These are phyloP conservation scores for Knoxdaviesia proteae DNA, from an alignment of 2,329 filamentous ascomycete genomes.

Conservation along the genomic window DNA sequence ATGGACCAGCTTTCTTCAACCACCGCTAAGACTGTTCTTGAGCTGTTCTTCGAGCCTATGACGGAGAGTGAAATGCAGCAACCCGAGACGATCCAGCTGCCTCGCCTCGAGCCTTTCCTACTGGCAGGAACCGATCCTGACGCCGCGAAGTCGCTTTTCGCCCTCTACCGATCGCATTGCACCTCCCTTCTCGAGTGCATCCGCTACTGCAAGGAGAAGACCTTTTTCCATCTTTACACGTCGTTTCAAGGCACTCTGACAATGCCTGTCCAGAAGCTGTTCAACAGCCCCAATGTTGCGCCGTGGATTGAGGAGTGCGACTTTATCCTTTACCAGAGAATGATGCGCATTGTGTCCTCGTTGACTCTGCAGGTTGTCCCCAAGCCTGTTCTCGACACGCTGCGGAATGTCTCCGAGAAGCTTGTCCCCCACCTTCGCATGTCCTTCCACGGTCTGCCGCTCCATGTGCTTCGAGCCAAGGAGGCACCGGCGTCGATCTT, in stretches of 20 bases:
- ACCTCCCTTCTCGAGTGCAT: constrained; percentile 91
- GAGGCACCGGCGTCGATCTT: constrained; percentile 78
- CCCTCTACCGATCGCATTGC: constrained; percentile 83
- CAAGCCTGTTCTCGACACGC: constrained; percentile 64
- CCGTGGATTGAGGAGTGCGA: constrained; percentile 93
- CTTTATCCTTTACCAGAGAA: constrained; percentile 87
- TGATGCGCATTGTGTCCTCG: constrained; percentile 81
- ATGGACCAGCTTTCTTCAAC: constrained; percentile 38
- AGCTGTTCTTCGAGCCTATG: constrained; percentile 39
- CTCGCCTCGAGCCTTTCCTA: constrained; percentile 65
- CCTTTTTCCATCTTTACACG: constrained; percentile 84
- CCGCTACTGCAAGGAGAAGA: constrained; percentile 89
- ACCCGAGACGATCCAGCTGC: constrained; percentile 53
- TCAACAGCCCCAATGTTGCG: constrained; percentile 60
- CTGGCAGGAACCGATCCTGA: constrained; percentile 69
- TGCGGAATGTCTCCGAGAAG: constrained; percentile 67
- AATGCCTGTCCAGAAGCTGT: constrained; percentile 85
- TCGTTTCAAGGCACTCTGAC: constrained; percentile 93
- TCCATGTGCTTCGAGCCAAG: constrained; percentile 72
- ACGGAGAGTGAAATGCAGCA: constrained; percentile 17
- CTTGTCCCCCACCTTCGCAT: constrained; percentile 65
- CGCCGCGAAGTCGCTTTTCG: constrained; percentile 64
- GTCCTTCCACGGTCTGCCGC: constrained; percentile 67
- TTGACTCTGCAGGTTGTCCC: constrained; percentile 82
- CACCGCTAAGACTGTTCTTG: constrained; percentile 33